Evolutionary conservation across 495 filamentous ascomycete genomes (phyloP).

Genomic region (Xylaria palmicola): DNA sequence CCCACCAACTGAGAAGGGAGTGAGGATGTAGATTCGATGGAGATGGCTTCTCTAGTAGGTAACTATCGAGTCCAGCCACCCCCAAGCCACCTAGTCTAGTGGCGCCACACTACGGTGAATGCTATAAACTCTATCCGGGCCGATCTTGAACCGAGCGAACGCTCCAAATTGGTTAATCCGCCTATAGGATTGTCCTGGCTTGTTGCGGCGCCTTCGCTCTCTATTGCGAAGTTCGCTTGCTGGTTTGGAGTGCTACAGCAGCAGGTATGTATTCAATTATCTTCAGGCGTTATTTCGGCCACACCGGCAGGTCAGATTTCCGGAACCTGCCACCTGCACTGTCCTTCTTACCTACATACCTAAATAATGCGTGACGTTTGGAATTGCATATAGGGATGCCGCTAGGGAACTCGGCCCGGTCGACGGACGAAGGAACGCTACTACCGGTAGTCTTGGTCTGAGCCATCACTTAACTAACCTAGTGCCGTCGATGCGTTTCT

Average conservation of each 20-base stretch:
- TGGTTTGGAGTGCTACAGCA: background rate
- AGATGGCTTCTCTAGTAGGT: too few species aligned
- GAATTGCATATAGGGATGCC: background rate
- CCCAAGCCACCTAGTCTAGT: background rate
- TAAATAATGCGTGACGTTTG: background rate
- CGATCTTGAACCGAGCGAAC: background rate
- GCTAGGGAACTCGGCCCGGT: conserved; percentile 11
- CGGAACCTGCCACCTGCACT: background rate
- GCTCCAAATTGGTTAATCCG: background rate
- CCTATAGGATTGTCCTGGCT: background rate
- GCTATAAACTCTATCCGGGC: background rate
- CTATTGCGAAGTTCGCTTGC: background rate
- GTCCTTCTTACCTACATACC: background rate
- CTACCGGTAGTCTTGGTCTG: background rate
- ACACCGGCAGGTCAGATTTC: background rate
- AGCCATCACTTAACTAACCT: too few species aligned
- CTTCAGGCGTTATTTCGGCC: conserved; percentile 9
- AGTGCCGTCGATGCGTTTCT: background rate
- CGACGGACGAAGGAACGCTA: background rate
- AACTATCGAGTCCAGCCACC: too few species aligned
- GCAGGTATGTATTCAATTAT: background rate
- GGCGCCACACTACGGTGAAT: too few species aligned
- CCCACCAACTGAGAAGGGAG: too few species aligned
- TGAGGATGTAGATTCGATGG: too few species aligned
- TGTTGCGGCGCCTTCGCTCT: background rate